Percentiles rank a stretch among this genome's conserved stretches.
Conservation (phyloP, 2,329 filamentous ascomycete species). For the Penicillium sp. region DNA sequence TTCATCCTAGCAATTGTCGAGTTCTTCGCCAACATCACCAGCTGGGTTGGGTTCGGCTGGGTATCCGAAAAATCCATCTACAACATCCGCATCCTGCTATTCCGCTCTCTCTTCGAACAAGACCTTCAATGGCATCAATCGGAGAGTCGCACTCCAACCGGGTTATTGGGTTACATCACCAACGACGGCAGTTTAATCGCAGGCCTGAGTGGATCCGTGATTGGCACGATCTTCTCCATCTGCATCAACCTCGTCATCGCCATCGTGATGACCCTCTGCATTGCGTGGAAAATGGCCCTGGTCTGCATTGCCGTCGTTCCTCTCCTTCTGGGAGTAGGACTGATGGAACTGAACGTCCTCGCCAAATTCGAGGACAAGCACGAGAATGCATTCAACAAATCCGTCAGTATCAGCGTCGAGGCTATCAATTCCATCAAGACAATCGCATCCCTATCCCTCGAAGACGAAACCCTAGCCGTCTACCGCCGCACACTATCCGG, state of each 20-base stretch:
- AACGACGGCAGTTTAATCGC: constrained; percentile 69
- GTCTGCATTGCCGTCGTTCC: constrained; percentile 73
- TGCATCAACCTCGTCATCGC: constrained; percentile 69
- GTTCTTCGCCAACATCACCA: constrained; percentile 65
- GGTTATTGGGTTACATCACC: constrained; percentile 69
- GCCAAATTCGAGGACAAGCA: constrained; percentile 62
- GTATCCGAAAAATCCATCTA: constrained; percentile 69
- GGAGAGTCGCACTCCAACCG: constrained; percentile 62
- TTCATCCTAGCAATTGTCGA: constrained; percentile 65
- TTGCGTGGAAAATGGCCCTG: constrained; percentile 77
- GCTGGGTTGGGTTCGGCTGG: constrained; percentile 61
- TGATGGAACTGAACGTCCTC: constrained; percentile 68
- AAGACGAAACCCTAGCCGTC: constrained; percentile 52
- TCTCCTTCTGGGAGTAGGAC: constrained; percentile 68
- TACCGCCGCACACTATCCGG: constrained; percentile 51
- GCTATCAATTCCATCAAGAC: constrained; percentile 58
- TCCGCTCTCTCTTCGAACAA: constrained; percentile 68
- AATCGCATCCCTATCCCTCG: constrained; percentile 56
- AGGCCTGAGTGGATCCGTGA: constrained; percentile 70
- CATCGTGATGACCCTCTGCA: constrained; percentile 69
- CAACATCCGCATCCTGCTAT: constrained; percentile 65
- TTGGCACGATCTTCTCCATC: constrained; percentile 71
- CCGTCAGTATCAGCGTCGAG: constrained; percentile 57
- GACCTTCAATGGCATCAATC: constrained; percentile 74
- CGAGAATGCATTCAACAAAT: constrained; percentile 55